Evolutionary conservation across 352 stramenopile genomes (phyloP), one percentile per base, ranked within the genome.

Genomic region (Phytophthora crassamura): DNA sequence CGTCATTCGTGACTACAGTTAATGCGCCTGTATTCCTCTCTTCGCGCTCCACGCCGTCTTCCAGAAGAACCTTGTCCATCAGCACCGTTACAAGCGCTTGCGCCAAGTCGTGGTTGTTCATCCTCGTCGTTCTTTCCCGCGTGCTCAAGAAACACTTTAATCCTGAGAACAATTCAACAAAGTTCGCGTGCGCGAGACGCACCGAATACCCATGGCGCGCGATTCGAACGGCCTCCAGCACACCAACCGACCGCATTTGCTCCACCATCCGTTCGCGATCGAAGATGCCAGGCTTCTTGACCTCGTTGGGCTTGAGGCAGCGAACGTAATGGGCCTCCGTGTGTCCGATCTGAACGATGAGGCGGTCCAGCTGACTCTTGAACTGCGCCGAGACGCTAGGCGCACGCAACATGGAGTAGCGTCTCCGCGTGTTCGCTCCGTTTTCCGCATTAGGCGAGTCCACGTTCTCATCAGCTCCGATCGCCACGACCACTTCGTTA

Each of bases 231-330:
- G 97, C 96, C 64, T 99, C 97, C 7, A 99, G 72, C 6, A 99
- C 92, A 45, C 97, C 97, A 43, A 97, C 96, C 25, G 97, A 99
- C 15, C 93, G 88, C 35, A 99, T 90, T 77, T 99, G 98, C 54
- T 99, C 92, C 5, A 99, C 91, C 82, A 99, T 97, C 34, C 96
- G 90, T 47, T 82, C 70, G 30, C 82, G 83, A 64, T 94, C 74
- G 28, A 95, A 91, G 16, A 80, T 64, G 10, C 72, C 70, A 3
- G 86, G 50, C 32, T 78, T 81, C 67, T 93, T 93, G 2, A 89
- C 54, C 74, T 99, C 96, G 66, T 99, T 99, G 38, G 98, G 97
- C 77, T 99, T 99, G 3, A 99, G 78, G 67, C 98, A 99, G 36
- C 98, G 95, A 62, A 99, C 96, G 68, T 99, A 99, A 70, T 99